Base-by-base conservation (phyloP, 768 basidiomycete species). In the Suillus cothurnatus region DNA sequence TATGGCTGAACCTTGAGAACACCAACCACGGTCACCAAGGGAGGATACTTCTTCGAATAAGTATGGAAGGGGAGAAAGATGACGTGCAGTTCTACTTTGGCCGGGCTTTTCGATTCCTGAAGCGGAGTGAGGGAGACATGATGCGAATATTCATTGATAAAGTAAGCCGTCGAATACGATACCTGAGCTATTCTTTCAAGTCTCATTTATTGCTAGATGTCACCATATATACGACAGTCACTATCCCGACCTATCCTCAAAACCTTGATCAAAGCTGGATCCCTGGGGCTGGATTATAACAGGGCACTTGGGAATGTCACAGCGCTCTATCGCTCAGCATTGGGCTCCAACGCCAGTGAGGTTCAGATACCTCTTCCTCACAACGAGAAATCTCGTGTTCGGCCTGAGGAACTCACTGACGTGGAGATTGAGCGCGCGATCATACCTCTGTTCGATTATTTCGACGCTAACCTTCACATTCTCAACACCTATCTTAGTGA, bases 61-160 rank as follows among this genome's bases (percentile, higher is more conserved):
- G 94, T 73, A 97, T 99, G 95, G 97, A 99, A 73, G 95, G 96
- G 61, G 97, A 99, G 83, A 95, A 97, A 78, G 95, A 97, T 71
- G 97, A 99, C 74, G 93, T 95, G 9, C 93, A 93, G 70, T 99
- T 97, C 81, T 96, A 92, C 82, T 99, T 99, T 72, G 97, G 97
- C 32, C 85, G 95, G 38, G 97, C 91, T 4, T 99, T 99, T 84
- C 84, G 97, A 55, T 94, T 90, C 45, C 76, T 99, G 69, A 98
- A 98, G 78, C 82, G 95, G 38, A 93, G 95, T 0, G 95, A 99
- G 73, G 88, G 86, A 28, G 97, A 99, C 72, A 98, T 99, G 97
- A 86, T 95, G 61, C 85, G 96, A 14, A 92, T 92, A 41, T 97
- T 99, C 76, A 91, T 98, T 64, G 97, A 99, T 82, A 99, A 99